Evolutionary conservation across 257 asterid species (phyloP).

Genomic region (Capsicum chinense): DNA sequence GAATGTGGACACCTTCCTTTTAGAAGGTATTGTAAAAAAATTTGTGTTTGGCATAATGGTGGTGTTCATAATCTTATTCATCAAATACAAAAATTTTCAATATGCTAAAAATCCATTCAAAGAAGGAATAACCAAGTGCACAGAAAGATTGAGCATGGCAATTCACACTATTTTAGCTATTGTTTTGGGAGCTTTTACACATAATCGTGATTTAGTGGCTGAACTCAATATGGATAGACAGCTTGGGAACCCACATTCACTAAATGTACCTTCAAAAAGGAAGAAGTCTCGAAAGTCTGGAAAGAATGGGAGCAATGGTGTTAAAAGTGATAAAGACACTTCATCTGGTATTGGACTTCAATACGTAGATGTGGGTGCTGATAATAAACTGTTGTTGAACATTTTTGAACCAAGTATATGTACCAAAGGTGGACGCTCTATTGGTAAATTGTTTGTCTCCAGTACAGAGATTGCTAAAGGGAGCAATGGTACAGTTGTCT

Average conservation of each 20-base stretch:
- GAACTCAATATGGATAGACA: constrained; percentile 39
- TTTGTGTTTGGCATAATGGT: not conserved
- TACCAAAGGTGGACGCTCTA: constrained; percentile 59
- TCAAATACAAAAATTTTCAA: constrained; percentile 24
- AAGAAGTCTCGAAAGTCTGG: constrained; percentile 68
- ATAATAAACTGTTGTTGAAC: constrained; percentile 52
- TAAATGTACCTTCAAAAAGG: constrained; percentile 54
- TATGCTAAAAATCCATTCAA: constrained; percentile 5
- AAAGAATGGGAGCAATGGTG: constrained; percentile 50
- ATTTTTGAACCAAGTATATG: constrained; percentile 48
- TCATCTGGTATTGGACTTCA: constrained; percentile 45
- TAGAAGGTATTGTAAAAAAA: not conserved
- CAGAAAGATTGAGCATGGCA: constrained; percentile 23
- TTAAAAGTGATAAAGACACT: constrained; percentile 50
- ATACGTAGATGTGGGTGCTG: constrained; percentile 39
- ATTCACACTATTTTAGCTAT: constrained; percentile 37
- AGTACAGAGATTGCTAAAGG: constrained; percentile 85
- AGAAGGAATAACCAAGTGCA: not conserved
- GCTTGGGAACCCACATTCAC: constrained; percentile 37
- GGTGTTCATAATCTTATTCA: constrained; percentile 22
- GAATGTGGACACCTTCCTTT: not conserved
- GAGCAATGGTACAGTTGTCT: constrained; percentile 89
- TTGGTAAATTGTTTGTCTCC: constrained; percentile 82
- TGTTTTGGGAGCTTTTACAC: constrained; percentile 43
- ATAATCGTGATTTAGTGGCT: constrained; percentile 34